Evolutionary conservation across 768 basidiomycete genomes (phyloP).

Genomic region (Suillus occidentalis): DNA sequence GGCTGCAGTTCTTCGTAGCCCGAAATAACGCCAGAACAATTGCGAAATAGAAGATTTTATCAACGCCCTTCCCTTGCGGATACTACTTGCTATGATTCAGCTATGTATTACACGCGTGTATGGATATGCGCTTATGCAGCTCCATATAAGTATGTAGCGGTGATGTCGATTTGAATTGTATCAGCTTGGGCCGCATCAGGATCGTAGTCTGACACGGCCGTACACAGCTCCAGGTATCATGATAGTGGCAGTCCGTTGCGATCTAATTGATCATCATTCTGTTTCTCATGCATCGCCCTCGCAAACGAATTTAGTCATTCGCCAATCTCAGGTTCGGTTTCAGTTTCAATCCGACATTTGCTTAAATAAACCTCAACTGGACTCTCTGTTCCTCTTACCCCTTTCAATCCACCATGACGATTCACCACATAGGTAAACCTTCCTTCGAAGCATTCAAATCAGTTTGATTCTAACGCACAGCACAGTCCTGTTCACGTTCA

Average conservation of each 20-base stretch:
- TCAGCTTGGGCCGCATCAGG: neutral
- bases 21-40: neutral
- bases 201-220: neutral
- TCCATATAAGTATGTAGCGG: neutral
- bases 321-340: neutral
- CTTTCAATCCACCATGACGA: neutral
- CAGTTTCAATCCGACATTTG: neutral
- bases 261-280: neutral
- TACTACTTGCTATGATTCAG: neutral
- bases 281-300: neutral
- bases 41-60: neutral
- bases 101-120: neutral
- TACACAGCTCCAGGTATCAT: neutral
- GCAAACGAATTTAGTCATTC: neutral
- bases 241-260: neutral
- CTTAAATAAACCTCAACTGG: neutral
- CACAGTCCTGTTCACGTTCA: slow-evolving; percentile 25
- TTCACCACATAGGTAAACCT: slow-evolving; percentile 21
- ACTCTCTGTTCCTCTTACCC: neutral
- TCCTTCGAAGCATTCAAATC: neutral
- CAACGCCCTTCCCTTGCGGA: slow-evolving; percentile 1
- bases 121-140: neutral
- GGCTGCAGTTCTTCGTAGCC: slow-evolving; percentile 5
- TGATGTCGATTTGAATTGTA: neutral
- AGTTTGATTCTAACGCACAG: neutral